Evolutionary conservation across 2,329 filamentous ascomycete species (phyloP).

Genomic region (Aspergillus latus): DNA sequence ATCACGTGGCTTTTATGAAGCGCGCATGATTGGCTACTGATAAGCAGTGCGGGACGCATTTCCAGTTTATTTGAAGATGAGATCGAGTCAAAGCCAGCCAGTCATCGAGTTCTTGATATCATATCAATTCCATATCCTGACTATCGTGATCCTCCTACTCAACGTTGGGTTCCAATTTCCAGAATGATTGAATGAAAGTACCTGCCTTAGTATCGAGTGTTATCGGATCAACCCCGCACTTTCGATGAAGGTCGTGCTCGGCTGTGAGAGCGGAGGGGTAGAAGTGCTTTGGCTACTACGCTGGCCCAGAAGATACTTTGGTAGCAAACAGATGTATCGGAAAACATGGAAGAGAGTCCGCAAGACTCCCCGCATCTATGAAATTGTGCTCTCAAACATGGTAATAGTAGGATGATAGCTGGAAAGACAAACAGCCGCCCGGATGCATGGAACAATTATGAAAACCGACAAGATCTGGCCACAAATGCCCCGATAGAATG

Average conservation of each 20-base stretch:
- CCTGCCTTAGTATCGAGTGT: background rate
- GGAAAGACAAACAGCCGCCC: conserved; percentile 32
- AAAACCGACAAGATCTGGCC: conserved; percentile 23
- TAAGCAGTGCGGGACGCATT: background rate
- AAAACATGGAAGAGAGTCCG: background rate
- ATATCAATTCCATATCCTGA: background rate
- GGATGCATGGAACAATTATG: conserved; percentile 36
- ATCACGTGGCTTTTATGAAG: background rate
- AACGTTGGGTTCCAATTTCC: background rate
- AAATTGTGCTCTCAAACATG: background rate
- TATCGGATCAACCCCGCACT: background rate
- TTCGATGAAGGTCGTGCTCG: background rate
- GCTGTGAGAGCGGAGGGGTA: too few species aligned
- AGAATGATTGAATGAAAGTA: background rate
- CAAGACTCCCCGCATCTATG: background rate
- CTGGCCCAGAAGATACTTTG: too few species aligned
- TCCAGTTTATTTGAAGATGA: background rate
- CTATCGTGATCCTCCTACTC: background rate
- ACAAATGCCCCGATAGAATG: conserved; percentile 28
- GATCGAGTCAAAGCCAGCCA: conserved; percentile 2
- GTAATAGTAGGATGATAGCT: conserved; percentile 3
- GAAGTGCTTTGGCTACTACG: too few species aligned
- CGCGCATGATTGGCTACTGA: conserved; percentile 3
- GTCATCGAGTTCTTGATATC: background rate
- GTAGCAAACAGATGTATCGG: too few species aligned